Evolutionary conservation across 805 yeast genomes (phyloP).

Genomic region (Ogataea wickerhamii): DNA sequence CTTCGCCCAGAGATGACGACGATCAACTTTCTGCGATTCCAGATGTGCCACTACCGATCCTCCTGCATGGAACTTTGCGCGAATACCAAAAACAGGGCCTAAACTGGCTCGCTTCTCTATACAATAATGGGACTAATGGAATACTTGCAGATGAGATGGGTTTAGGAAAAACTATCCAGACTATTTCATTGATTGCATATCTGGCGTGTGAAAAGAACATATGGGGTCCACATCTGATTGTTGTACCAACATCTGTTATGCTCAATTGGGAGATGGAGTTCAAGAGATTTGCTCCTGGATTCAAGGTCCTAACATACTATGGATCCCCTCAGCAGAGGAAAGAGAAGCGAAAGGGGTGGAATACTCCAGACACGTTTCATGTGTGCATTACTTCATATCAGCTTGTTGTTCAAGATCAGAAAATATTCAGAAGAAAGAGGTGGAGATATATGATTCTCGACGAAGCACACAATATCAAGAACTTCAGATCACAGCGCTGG

Average conservation of each 20-base stretch:
- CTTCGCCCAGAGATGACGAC: conserved; percentile 33
- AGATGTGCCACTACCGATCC: conserved; percentile 75
- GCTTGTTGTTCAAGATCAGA: conserved; percentile 95
- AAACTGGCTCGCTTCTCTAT: conserved; percentile 93
- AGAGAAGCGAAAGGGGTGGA: conserved; percentile 96
- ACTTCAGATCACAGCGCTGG: conserved; percentile 96
- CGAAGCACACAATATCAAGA: conserved; percentile 97
- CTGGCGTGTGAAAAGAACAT: conserved; percentile 89
- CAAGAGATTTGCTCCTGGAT: conserved; percentile 96
- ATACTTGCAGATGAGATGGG: conserved; percentile 99
- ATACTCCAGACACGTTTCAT: conserved; percentile 91
- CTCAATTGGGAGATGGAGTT: conserved; percentile 99
- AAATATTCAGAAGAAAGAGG: conserved; percentile 81
- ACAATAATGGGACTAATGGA: conserved; percentile 91
- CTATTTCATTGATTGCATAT: conserved; percentile 80
- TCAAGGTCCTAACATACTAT: conserved; percentile 90
- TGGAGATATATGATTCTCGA: conserved; percentile 98
- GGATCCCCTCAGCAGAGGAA: conserved; percentile 97
- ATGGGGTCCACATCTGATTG: conserved; percentile 98
- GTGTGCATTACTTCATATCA: conserved; percentile 97
- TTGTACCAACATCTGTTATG: conserved; percentile 97
- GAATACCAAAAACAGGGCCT: conserved; percentile 94
- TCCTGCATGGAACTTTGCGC: conserved; percentile 78
- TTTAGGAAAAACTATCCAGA: conserved; percentile 93
- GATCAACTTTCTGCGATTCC: conserved; percentile 37